Evolutionary conservation across 805 yeast genomes (phyloP).

Genomic region (Saccharomycopsis capsularis): DNA sequence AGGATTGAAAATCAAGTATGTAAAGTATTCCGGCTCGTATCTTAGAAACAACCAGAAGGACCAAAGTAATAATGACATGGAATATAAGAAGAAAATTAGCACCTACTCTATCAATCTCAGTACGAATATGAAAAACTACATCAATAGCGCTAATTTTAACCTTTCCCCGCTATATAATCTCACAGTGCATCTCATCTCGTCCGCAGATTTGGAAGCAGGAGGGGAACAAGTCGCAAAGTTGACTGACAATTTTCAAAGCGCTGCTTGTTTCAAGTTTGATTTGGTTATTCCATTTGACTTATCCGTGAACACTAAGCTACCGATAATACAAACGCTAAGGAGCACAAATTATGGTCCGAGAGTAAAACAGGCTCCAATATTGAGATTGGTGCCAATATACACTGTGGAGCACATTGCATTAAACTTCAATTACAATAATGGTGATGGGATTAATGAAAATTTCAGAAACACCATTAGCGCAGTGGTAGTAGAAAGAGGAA

Average conservation of each 20-base stretch:
- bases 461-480: slow-evolving; percentile 72
- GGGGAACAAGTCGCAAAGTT: slow-evolving; percentile 11
- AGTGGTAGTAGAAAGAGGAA: slow-evolving; percentile 71
- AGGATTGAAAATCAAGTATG: slow-evolving; percentile 52
- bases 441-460: slow-evolving; percentile 28
- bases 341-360: slow-evolving; percentile 15
- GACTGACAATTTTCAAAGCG: neutral
- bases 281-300: slow-evolving; percentile 58
- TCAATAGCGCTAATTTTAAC: slow-evolving; percentile 9
- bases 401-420: slow-evolving; percentile 77
- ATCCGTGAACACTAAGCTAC: slow-evolving; percentile 39
- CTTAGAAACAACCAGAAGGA: slow-evolving; percentile 37
- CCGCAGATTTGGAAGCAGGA: slow-evolving; percentile 28
- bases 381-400: slow-evolving; percentile 68
- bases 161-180: slow-evolving; percentile 14
- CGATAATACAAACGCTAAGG: slow-evolving; percentile 31
- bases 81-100: slow-evolving; percentile 3
- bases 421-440: slow-evolving; percentile 33
- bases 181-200: slow-evolving; percentile 41
- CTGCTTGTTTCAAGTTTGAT: slow-evolving; percentile 31
- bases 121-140: slow-evolving; percentile 12
- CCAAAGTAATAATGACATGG: neutral
- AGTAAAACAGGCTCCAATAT: slow-evolving; percentile 40
- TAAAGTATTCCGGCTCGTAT: slow-evolving; percentile 56
- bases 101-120: slow-evolving; percentile 14